Percentiles rank a stretch among this genome's conserved stretches.
Conservation (phyloP, 2,329 filamentous ascomycete genomes). For the Curvularia hawaiiensis region DNA sequence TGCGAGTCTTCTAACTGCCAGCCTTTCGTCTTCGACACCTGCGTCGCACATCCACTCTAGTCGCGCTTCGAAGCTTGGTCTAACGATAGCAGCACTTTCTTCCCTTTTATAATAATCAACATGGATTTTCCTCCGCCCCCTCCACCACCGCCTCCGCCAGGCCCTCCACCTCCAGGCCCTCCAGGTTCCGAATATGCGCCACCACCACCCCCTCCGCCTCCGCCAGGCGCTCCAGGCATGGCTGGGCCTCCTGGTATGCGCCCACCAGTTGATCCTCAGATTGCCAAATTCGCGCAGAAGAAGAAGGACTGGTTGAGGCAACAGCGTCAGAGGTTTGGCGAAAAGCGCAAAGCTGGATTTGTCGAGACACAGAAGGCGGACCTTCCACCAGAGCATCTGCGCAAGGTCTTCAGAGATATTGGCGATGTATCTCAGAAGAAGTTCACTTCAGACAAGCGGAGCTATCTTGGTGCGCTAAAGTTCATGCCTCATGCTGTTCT, state of each 20-base stretch:
- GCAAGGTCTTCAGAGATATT: constrained; percentile 98
- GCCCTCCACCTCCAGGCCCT: constrained; percentile 33
- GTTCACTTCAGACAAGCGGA: constrained; percentile 97
- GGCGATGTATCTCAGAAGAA: constrained; percentile 99
- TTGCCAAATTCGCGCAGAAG: constrained; percentile 96
- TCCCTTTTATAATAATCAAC: constrained; percentile 7
- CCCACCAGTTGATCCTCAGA: constrained; percentile 78
- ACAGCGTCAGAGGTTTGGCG: constrained; percentile 90
- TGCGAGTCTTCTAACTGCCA: neutral
- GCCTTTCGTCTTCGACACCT: neutral
- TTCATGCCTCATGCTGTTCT: constrained; percentile 99
- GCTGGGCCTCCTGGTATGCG: constrained; percentile 68
- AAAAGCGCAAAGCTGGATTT: constrained; percentile 95
- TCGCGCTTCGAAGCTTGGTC: constrained; percentile 3
- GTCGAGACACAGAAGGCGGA: constrained; percentile 98
- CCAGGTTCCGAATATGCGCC: constrained; percentile 33
- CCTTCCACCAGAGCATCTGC: constrained; percentile 96
- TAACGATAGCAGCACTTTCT: constrained; percentile 3
- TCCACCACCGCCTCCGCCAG: constrained; percentile 33
- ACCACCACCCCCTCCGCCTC: constrained; percentile 65
- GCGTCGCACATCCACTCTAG: neutral
- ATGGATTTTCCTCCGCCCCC: constrained; percentile 39
- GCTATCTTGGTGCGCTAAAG: constrained; percentile 94
- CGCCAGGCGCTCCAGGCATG: constrained; percentile 57
- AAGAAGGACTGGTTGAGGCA: constrained; percentile 97